Evolutionary conservation across 2,329 filamentous ascomycete genomes (phyloP), one percentile per base, ranked within the genome.

Genomic region (Aspergillus caelatus): DNA sequence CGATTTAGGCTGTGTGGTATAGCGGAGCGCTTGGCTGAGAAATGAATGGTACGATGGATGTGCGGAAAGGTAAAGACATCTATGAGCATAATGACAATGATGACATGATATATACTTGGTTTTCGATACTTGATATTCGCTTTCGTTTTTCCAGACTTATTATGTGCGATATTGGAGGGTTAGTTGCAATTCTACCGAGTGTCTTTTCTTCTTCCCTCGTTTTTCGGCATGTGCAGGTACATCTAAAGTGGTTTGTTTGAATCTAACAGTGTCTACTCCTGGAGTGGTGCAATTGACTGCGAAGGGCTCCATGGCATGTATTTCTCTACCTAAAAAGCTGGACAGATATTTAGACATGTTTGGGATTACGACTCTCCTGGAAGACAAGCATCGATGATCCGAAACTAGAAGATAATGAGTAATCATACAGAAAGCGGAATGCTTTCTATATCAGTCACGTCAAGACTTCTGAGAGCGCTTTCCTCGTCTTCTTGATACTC

Each of bases 391-490:
- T 34, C 28, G 48, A 52, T 26, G 8, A 52, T 52, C 46, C 46
- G 26, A 52, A 28, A 32, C n/a, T 30, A 32, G 26, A 30, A 52
- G 28, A 52, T 52, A 34, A 21, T 21, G 16, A 32, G 28, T 21
- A 52, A 19, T 21, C 28, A 34, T 8, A 50, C 45, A 48, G 23
- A 43, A 54, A 55, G 46, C 14, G 16, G 43, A 39, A 61, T 36
- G 21, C 21, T 10, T 23, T 60, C 14, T 50, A 28, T 46, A n/a
- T 59, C 16, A 23, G 11, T 12, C 28, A 39, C 23, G 39, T 67
- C 63, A 76, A 55, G 73, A 71, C 60, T 67, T 71, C 63, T 76
- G 72, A 23, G 73, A 68, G 19, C 72, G 72, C 64, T 73, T 77
- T 6, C 65, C 67, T 52, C 73, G 72, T 61, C 70, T 72, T 54